A percentile compares a stretch with the other conserved stretches of the same genome.
Evolutionary conservation across 441 rosid species (phyloP).

Genomic region (Jatropha multifida): DNA sequence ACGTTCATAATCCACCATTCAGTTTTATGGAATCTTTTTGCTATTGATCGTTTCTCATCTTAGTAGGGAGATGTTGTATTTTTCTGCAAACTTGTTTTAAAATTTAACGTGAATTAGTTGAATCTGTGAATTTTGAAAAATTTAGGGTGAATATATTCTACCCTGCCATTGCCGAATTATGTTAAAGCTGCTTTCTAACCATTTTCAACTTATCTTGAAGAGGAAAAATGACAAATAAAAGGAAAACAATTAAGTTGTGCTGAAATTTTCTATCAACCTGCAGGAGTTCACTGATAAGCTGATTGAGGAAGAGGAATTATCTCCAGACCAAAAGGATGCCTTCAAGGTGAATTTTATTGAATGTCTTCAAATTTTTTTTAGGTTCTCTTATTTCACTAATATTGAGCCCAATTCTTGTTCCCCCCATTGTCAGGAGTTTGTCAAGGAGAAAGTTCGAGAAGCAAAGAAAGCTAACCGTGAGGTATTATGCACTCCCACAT

Average conservation of each 20-base stretch:
- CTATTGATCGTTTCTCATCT: not conserved
- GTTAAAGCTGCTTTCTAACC: not conserved
- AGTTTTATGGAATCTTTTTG: conserved; percentile 1
- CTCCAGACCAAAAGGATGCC: conserved; percentile 78
- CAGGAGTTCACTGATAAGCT: conserved; percentile 73
- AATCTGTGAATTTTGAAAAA: not conserved
- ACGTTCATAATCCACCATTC: not conserved
- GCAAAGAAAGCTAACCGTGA: conserved; percentile 84
- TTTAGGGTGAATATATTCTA: not conserved
- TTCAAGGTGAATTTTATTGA: conserved; percentile 54
- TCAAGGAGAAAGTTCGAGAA: conserved; percentile 78
- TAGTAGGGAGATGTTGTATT: not conserved
- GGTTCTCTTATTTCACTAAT: not conserved
- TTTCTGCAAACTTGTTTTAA: not conserved
- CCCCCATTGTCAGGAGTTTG: conserved; percentile 53
- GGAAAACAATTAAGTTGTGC: conserved; percentile 4
- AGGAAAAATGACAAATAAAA: not conserved
- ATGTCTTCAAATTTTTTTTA: not conserved
- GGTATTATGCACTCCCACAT: conserved; percentile 36
- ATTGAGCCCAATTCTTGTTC: conserved; percentile 12
- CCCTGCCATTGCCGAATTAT: not conserved
- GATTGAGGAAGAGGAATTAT: conserved; percentile 57
- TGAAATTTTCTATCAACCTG: conserved; percentile 23
- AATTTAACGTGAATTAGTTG: not conserved
- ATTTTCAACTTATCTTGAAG: not conserved